Evolutionary conservation across 305 asterid genomes (phyloP).

Genomic region (Fraxinus paxiana): DNA sequence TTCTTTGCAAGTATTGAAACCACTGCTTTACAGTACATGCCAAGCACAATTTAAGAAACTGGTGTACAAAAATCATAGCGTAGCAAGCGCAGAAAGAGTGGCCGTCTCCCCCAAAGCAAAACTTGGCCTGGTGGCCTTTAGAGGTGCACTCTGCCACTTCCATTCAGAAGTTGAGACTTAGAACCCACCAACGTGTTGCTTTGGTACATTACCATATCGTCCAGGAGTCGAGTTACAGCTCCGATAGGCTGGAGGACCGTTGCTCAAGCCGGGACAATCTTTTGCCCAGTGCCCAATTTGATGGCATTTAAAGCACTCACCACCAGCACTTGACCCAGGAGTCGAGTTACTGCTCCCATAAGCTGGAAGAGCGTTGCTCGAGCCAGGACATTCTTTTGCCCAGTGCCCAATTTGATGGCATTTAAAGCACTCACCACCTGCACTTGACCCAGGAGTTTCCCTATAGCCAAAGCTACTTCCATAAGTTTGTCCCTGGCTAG

Average conservation of each 20-base stretch:
- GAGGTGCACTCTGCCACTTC: background rate
- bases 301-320: conserved; percentile 77
- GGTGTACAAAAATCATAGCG: background rate
- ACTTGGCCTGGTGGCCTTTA: background rate
- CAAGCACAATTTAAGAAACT: background rate
- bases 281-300: conserved; percentile 81
- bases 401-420: conserved; percentile 84
- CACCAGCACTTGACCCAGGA: conserved; percentile 35
- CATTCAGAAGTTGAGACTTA: conserved; percentile 16
- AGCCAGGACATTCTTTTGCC: conserved; percentile 75
- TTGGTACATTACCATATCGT: conserved; percentile 30
- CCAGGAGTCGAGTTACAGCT: conserved; percentile 27
- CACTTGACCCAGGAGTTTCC: background rate
- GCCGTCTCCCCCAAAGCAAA: background rate
- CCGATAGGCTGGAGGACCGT: conserved; percentile 35
- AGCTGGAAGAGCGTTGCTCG: conserved; percentile 32
- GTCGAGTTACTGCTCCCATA: conserved; percentile 27
- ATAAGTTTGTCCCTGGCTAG: conserved; percentile 33
- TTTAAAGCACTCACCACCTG: conserved; percentile 43
- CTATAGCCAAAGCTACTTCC: conserved; percentile 32
- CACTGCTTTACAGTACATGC: background rate
- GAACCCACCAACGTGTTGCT: conserved; percentile 43
- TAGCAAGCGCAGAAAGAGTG: background rate
- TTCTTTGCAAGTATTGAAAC: background rate
- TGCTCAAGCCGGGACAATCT: conserved; percentile 57